Evolutionary conservation across 768 basidiomycete genomes (phyloP).

Genomic region (Rossbeevera mucosa): DNA sequence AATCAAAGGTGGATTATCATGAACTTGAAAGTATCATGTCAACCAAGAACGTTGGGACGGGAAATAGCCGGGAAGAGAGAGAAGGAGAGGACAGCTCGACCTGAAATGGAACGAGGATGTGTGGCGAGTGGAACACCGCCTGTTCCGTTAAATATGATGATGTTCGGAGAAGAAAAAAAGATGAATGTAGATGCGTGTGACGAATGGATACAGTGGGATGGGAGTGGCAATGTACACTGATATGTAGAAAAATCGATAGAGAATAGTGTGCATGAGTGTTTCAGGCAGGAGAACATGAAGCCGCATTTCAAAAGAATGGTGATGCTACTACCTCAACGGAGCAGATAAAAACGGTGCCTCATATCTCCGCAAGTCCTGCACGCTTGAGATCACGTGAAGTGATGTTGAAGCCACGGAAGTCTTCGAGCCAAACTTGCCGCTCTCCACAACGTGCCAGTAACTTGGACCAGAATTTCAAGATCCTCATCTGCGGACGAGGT

Average conservation of each 20-base stretch:
- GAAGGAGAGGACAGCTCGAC: conserved; percentile 17
- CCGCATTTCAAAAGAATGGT: background rate
- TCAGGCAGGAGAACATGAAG: conserved; percentile 3
- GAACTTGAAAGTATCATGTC: background rate
- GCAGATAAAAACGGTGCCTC: background rate
- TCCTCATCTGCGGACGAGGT: conserved; percentile 30
- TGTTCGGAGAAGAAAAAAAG: conserved; percentile 1
- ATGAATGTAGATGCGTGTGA: conserved; percentile 25
- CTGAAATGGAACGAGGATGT: conserved; percentile 3
- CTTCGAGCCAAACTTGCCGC: conserved; percentile 60
- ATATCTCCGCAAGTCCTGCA: conserved; percentile 25
- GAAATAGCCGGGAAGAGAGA: background rate
- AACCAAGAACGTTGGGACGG: background rate
- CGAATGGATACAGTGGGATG: conserved; percentile 28
- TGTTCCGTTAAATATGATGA: background rate
- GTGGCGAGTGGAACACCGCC: background rate
- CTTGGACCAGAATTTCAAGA: conserved; percentile 46
- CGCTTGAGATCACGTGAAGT: conserved; percentile 41
- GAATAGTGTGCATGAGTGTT: conserved; percentile 21
- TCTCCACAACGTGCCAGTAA: conserved; percentile 48
- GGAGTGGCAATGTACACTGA: conserved; percentile 30
- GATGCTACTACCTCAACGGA: background rate
- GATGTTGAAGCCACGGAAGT: conserved; percentile 57
- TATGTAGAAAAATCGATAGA: conserved; percentile 7
- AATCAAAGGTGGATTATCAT: conserved; percentile 5